Base-by-base conservation (phyloP, 768 basidiomycete species). In the Pleurotus citrinopileatus region DNA sequence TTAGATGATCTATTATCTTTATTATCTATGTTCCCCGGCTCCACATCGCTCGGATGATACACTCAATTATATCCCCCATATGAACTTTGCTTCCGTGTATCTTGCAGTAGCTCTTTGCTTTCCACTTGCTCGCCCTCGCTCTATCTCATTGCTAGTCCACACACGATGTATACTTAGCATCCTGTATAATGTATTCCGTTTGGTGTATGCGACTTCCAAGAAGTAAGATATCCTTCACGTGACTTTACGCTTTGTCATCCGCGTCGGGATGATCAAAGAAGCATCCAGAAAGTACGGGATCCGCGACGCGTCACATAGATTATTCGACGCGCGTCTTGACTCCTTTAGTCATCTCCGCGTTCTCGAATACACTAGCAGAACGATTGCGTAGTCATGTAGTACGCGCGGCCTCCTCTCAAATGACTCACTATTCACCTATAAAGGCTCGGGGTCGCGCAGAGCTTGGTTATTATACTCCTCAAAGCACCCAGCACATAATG, bases 1-100 rank as follows among this genome's bases (percentile, higher is more conserved):
- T 22, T 23, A 86, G 84, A 67, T 44, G 84, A 87, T 59, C 64
- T 87, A 25, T 65, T 76, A 22, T 70, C 75, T 12, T 63, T 86
- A 6, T 62, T 86, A 29, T 76, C 79, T 2, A 82, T 75, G 75
- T 84, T 83, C 32, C 48, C 48, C 8, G 38, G 38, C 5, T 59
- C 77, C 77, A 2, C 66, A 69, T 42, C 45, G 67, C 32, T 55
- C 12, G 26, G 43, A 13, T 44, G 25, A 44, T 17, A 44, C n/a
- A n/a, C n/a, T 5, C 1, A 9, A 20, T 4, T 1, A 22, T 9
- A 23, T 9, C 19, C 4, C 25, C 22, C 26, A 19, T 28, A 25
- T 25, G 37, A n/a, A 51, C 5, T 44, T 22, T 44, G 25, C 25
- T 44, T 20, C 17, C 13, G 12, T 15, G 19, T 40, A 3, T 40